Percentiles rank a stretch among this genome's conserved stretches.
Conservation (phyloP, 345 rosid species). For the Bretschneidera sinensis region DNA sequence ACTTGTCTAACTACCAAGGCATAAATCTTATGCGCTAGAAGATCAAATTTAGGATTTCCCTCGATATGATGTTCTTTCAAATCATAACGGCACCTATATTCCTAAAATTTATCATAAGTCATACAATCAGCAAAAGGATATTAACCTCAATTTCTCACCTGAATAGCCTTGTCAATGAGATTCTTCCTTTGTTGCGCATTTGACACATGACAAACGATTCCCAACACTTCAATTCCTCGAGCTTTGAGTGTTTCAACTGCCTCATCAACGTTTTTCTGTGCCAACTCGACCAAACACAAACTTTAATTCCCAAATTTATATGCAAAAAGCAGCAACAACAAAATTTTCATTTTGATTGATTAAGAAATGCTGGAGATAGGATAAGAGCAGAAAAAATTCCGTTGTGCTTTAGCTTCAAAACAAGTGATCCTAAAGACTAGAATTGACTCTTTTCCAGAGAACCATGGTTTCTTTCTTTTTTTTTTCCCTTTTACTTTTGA, state of each 20-base stretch:
- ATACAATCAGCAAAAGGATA: not conserved
- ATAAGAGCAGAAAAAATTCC: not conserved
- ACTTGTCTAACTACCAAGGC: too few relatives aligned
- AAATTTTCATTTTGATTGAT: not conserved
- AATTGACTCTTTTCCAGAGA: not conserved
- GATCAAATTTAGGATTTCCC: too few relatives aligned
- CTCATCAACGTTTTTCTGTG: conserved; percentile 76
- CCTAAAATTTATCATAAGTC: too few relatives aligned
- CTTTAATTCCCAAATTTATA: not conserved
- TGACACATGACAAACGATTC: conserved; percentile 87
- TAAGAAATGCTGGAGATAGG: not conserved
- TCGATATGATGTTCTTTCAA: too few relatives aligned
- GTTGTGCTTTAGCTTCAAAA: not conserved
- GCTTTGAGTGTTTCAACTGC: conserved; percentile 68
- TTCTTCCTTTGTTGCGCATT: conserved; percentile 66
- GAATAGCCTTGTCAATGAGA: conserved; percentile 57
- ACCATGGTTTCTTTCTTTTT: too few relatives aligned
- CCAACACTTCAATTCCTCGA: conserved; percentile 62
- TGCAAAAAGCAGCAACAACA: not conserved
- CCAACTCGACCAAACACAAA: conserved; percentile 7
- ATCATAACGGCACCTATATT: too few relatives aligned
- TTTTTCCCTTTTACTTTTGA: not conserved
- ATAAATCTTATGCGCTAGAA: too few relatives aligned
- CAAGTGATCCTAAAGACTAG: not conserved
- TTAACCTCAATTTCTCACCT: conserved; percentile 36